Evolutionary conservation across 768 basidiomycete genomes (phyloP), one percentile per base, ranked within the genome.

Genomic region (Clavulina sp.): DNA sequence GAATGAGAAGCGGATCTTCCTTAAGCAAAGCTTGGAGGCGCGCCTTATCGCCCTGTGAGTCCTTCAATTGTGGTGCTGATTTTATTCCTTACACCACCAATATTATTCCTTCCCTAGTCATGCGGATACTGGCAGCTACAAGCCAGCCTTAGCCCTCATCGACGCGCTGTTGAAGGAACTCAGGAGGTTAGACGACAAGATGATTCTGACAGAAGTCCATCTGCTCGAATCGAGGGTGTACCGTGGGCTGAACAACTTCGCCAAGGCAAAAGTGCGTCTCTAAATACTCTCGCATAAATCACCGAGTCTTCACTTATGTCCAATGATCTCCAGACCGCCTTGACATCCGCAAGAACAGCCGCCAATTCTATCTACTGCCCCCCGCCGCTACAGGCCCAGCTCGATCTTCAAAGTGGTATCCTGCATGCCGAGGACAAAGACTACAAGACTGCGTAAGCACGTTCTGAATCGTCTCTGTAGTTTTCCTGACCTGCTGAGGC

Each of bases 341-440:
- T 95, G 13, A 91, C 89, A 0, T 86, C 87, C 1, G 80, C 92
- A 1, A 75, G 91, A 55, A 96, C 92, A 0, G 88, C 91, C 21
- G 92, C 88, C 31, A 93, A 93, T 66, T 78, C 87, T 1, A 93
- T 97, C 61, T 97, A 96, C 69, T 95, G 91, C 59, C 79, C 81
- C 29, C 80, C 81, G 9, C 69, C 76, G 52, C 69, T 84, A 16
- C 80, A 74, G 58, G 71, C 70, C 19, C 64, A 66, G 51, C 62
- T 63, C 29, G 81, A 84, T 59, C 70, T 81, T 26, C 81, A 82
- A 60, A 73, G 73, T 40, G 82, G 93, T 3, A 72, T 93, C 40
- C 73, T 96, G 6, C 88, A 95, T 60, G 91, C 93, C 0, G 92
- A 99, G 59, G 93, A 99, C 60, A 93, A 92, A 62, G 93, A 97